These are phyloP conservation scores for Ascodesmis nigricans DNA, from an alignment of 495 filamentous ascomycete species.

Conservation along the genomic window DNA sequence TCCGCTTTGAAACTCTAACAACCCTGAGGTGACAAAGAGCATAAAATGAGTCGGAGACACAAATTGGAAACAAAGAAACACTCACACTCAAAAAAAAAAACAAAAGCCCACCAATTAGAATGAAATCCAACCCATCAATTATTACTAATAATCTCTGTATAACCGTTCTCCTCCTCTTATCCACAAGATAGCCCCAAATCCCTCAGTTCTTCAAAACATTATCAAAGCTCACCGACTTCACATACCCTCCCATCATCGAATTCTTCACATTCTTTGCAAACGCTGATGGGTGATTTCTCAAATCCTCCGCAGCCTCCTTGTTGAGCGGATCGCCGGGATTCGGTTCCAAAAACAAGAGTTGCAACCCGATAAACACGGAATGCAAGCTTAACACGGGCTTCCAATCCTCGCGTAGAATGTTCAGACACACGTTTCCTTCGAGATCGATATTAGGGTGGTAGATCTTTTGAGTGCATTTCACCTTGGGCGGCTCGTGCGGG, in stretches of 20 bases:
- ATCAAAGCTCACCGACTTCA: slow-evolving; percentile 52
- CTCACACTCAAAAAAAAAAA: no score
- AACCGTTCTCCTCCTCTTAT: slow-evolving; percentile 8
- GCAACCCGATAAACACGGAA: slow-evolving; percentile 85
- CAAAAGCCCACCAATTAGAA: no score
- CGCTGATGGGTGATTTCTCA: slow-evolving; percentile 55
- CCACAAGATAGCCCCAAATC: no score
- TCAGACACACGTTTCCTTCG: slow-evolving; percentile 92
- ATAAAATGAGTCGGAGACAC: no score
- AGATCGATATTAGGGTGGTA: slow-evolving; percentile 98
- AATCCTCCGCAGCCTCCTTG: slow-evolving; percentile 88
- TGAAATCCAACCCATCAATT: no score
- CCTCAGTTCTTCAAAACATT: slow-evolving; percentile 47
- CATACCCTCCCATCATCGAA: slow-evolving; percentile 61
- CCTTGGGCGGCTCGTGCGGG: slow-evolving; percentile 93
- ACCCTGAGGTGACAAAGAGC: no score
- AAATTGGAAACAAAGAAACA: no score
- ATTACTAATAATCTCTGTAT: no score
- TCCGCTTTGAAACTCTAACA: no score
- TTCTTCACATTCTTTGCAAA: slow-evolving; percentile 80
- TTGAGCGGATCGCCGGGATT: slow-evolving; percentile 95
- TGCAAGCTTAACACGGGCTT: slow-evolving; percentile 94
- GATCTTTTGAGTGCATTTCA: slow-evolving; percentile 94
- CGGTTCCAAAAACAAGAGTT: slow-evolving; percentile 93
- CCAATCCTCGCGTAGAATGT: slow-evolving; percentile 95